A percentile compares a stretch with the other conserved stretches of the same genome.
These are phyloP conservation scores for Raffaelea arxii DNA, from an alignment of 2,329 filamentous ascomycete species.

Conservation along the genomic window DNA sequence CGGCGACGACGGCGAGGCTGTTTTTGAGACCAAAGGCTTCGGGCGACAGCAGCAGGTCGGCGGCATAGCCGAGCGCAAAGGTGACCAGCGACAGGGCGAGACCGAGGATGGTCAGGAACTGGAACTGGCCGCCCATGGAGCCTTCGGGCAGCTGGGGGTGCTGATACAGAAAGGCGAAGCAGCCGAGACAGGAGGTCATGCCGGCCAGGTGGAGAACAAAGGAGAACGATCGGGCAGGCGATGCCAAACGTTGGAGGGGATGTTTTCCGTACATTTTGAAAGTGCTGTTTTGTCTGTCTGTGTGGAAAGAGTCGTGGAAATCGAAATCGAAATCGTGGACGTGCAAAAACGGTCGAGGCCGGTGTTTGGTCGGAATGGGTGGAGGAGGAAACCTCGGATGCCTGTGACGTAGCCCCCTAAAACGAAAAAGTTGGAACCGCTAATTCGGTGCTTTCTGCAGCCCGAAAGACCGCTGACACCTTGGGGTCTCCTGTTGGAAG, in stretches of 20 bases:
- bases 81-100: slow-evolving; percentile 50
- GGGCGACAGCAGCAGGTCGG: slow-evolving; percentile 51
- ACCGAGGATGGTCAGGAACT: slow-evolving; percentile 68
- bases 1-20: slow-evolving; percentile 50
- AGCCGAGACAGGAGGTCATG: slow-evolving; percentile 41
- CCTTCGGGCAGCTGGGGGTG: slow-evolving; percentile 44
- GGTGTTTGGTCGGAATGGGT: not conserved
- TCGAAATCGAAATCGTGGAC: not conserved
- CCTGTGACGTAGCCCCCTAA: not conserved
- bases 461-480: not conserved
- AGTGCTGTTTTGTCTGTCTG: too few species aligned
- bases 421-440: not conserved
- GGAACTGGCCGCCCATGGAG: slow-evolving; percentile 58
- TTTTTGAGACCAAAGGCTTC: slow-evolving; percentile 60
- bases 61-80: slow-evolving; percentile 51
- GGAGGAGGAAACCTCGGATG: not conserved
- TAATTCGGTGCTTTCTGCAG: not conserved
- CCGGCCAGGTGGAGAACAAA: slow-evolving; percentile 50
- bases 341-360: not conserved
- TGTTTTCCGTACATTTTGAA: slow-evolving; percentile 35
- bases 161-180: slow-evolving; percentile 38
- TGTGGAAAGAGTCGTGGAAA: not conserved
- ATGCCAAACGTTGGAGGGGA: slow-evolving; percentile 54
- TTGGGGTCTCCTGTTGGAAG: too few species aligned
- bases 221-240: slow-evolving; percentile 55